Base-by-base conservation (phyloP, 2,329 filamentous ascomycete species). In the Mycosphaerella sp. region DNA sequence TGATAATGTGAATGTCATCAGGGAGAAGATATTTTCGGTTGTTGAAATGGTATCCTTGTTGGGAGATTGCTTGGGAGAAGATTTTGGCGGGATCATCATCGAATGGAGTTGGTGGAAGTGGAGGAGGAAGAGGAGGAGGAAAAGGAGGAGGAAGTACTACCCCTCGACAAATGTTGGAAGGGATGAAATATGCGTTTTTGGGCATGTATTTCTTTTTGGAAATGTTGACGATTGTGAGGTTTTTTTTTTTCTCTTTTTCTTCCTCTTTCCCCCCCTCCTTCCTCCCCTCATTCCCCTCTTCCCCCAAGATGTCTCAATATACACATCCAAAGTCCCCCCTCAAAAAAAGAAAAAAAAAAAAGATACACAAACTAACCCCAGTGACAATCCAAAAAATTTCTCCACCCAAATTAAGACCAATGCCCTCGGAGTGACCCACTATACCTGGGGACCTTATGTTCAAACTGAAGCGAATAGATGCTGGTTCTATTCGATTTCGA, bases 121-220 rank as follows among this genome's bases (percentile, higher is more conserved):
- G 14, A 17, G 14, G 14, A 17, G 14, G 14, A 17, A 17, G 1
- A 17, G 14, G 14, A 17, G 14, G 14, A 17, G 14, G 14, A 17
- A 17, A 17, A 17, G 14, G 14, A 17, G 14, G 14, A 17, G 75
- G 72, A 48, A 67, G 62, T 42, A 52, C 26, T 21, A 53, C 21
- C 17, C 14, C 59, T 31, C 45, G 46, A 8, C 26, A 78, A 72
- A 56, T 69, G 71, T 71, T 87, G 2, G 80, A 82, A 38, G 72
- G 84, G 4, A 70, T 78, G 12, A 76, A 78, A 47, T 79, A 77
- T 69, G 78, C 78, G 6, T 82, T 82, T 62, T 76, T 84, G 48
- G 85, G 84, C 45, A 72, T 85, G 55, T 89, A 87, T 66, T 78
- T 85, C 52, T 71, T 86, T 21, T 73, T 87, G 55, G 86, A 90